Percentiles rank a stretch among this genome's conserved stretches.
Conservation (phyloP, 768 basidiomycete species). For the Boletus rubescentipes region DNA sequence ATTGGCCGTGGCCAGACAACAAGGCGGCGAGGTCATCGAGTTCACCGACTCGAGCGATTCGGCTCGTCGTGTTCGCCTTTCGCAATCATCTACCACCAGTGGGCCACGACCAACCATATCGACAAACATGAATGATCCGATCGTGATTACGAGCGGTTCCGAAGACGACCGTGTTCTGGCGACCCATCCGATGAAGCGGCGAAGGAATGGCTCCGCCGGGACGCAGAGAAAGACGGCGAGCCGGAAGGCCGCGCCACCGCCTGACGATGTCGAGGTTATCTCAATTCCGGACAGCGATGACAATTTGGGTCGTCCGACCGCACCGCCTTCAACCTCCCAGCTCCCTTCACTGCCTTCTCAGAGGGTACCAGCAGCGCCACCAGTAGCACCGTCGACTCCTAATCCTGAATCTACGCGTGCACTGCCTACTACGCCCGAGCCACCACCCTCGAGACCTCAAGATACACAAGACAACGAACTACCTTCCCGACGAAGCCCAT, state of each 20-base stretch:
- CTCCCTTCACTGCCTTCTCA: neutral
- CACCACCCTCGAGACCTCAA: neutral
- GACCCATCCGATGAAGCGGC: neutral
- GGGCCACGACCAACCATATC: neutral
- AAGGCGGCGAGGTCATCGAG: conserved; percentile 13
- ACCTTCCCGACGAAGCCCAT: neutral
- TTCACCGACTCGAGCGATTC: conserved; percentile 26
- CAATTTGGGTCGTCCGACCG: neutral
- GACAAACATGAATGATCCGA: conserved; percentile 12
- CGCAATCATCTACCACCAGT: neutral
- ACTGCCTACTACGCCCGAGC: neutral
- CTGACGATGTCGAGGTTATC: conserved; percentile 26
- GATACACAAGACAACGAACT: neutral
- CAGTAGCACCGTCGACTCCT: neutral
- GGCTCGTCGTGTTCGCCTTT: neutral
- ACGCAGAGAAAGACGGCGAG: neutral
- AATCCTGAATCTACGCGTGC: neutral
- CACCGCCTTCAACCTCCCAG: neutral
- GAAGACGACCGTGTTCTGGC: conserved; percentile 1
- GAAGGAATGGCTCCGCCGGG: neutral
- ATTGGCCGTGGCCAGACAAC: conserved; percentile 10
- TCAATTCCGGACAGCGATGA: conserved; percentile 29
- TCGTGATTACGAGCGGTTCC: conserved; percentile 27
- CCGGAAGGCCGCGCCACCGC: conserved; percentile 3
- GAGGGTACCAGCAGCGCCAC: neutral